These are phyloP conservation scores for Solanum chilense DNA, from an alignment of 257 asterid species.

Conservation along the genomic window DNA sequence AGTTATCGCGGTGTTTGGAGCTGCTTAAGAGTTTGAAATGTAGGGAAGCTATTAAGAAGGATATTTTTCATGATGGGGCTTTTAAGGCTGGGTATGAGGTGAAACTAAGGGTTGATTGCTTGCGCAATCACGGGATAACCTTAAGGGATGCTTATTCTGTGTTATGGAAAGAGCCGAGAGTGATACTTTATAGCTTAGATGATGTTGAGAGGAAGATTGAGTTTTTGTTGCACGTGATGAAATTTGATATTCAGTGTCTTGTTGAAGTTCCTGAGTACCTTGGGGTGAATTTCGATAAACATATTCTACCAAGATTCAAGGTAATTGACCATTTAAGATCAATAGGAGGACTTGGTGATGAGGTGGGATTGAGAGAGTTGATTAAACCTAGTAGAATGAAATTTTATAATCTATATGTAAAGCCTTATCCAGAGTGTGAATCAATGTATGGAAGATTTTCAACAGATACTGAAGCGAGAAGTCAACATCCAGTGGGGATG, in stretches of 20 bases:
- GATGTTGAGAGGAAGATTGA: constrained; percentile 61
- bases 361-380: constrained; percentile 43
- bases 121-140: constrained; percentile 49
- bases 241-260: constrained; percentile 36
- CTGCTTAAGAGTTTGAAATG: constrained; percentile 60
- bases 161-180: constrained; percentile 85
- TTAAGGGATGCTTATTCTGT: constrained; percentile 61
- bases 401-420: constrained; percentile 77
- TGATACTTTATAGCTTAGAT: constrained; percentile 30
- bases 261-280: constrained; percentile 68
- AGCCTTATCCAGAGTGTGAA: constrained; percentile 92
- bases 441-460: constrained; percentile 60
- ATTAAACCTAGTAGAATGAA: constrained; percentile 65
- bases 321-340: constrained; percentile 53
- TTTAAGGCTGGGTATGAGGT: constrained; percentile 57
- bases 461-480: constrained; percentile 13
- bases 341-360: constrained; percentile 61
- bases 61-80: constrained; percentile 39
- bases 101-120: constrained; percentile 60
- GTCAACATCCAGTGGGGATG: constrained; percentile 60
- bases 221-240: constrained; percentile 48
- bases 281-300: constrained; percentile 67
- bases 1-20: constrained; percentile 60
- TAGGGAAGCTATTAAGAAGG: constrained; percentile 37
- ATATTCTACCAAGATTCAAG: constrained; percentile 65